Evolutionary conservation across 192 early-diverging fungal genomes (phyloP).

Genomic region (Gaertneriomyces sp.): DNA sequence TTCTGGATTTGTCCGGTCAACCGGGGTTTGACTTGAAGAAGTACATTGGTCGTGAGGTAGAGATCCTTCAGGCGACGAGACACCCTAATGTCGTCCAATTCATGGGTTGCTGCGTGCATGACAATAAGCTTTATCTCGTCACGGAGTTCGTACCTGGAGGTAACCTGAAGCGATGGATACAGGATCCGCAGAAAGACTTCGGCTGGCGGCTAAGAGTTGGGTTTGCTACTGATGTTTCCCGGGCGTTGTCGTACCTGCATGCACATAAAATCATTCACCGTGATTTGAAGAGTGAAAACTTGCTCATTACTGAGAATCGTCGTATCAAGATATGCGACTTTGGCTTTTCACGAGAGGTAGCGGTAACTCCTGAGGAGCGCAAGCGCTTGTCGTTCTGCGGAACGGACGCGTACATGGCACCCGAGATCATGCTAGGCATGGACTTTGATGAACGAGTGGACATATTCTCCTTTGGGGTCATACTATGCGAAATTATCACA

Average conservation of each 20-base stretch:
- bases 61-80: conserved; percentile 33
- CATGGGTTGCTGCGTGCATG: conserved; percentile 38
- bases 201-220: conserved; percentile 30
- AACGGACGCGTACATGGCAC: conserved; percentile 49
- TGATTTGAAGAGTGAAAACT: conserved; percentile 44
- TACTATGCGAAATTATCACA: conserved; percentile 42
- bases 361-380: conserved; percentile 27
- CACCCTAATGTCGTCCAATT: conserved; percentile 51
- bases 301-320: conserved; percentile 43
- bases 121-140: conserved; percentile 38
- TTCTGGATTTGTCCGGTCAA: conserved; percentile 40
- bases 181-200: conserved; percentile 19
- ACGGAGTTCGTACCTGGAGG: conserved; percentile 46
- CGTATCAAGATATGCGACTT: conserved; percentile 50
- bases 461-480: conserved; percentile 43
- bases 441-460: conserved; percentile 42
- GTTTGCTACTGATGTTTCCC: conserved; percentile 43
- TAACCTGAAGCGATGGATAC: conserved; percentile 43
- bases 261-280: conserved; percentile 43
- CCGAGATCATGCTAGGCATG: conserved; percentile 45
- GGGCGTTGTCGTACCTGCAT: conserved; percentile 45
- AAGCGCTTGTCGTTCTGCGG: conserved; percentile 41
- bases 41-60: conserved; percentile 43
- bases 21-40: conserved; percentile 37
- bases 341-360: conserved; percentile 23